These are phyloP conservation scores for Aspergillus biplanus DNA, from an alignment of 495 filamentous ascomycete species.

Conservation along the genomic window DNA sequence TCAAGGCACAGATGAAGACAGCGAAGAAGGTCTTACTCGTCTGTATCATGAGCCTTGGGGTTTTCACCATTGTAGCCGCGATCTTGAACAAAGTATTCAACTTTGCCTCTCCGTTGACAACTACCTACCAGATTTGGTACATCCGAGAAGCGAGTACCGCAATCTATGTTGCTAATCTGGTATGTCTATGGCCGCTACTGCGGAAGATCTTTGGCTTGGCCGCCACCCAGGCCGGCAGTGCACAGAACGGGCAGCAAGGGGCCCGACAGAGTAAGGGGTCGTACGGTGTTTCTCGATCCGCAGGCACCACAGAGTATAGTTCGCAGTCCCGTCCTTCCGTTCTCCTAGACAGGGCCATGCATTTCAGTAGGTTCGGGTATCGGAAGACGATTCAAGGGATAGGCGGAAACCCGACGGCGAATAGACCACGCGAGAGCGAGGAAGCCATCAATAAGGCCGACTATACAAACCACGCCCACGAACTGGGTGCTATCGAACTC, in stretches of 20 bases:
- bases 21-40: slow-evolving; percentile 57
- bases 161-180: slow-evolving; percentile 65
- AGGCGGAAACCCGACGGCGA: neutral
- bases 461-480: neutral
- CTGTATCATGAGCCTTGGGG: slow-evolving; percentile 55
- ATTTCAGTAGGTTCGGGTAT: slow-evolving; percentile 8
- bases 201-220: slow-evolving; percentile 53
- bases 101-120: slow-evolving; percentile 57
- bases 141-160: slow-evolving; percentile 65
- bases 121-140: slow-evolving; percentile 63
- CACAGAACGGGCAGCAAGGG: slow-evolving; percentile 28
- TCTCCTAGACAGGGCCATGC: slow-evolving; percentile 22
- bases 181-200: slow-evolving; percentile 63
- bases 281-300: slow-evolving; percentile 17
- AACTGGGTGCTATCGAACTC: neutral
- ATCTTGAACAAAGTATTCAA: slow-evolving; percentile 70
- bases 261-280: slow-evolving; percentile 23
- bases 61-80: slow-evolving; percentile 66
- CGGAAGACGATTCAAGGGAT: slow-evolving; percentile 3
- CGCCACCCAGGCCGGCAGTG: slow-evolving; percentile 37
- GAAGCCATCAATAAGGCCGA: slow-evolving; percentile 6
- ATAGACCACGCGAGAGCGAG: slow-evolving; percentile 1
- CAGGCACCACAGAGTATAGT: slow-evolving; percentile 8
- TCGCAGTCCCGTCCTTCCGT: slow-evolving; percentile 30
- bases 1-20: slow-evolving; percentile 55